These are phyloP conservation scores for Trametes meyenii DNA, from an alignment of 768 basidiomycete genomes.

Conservation along the genomic window DNA sequence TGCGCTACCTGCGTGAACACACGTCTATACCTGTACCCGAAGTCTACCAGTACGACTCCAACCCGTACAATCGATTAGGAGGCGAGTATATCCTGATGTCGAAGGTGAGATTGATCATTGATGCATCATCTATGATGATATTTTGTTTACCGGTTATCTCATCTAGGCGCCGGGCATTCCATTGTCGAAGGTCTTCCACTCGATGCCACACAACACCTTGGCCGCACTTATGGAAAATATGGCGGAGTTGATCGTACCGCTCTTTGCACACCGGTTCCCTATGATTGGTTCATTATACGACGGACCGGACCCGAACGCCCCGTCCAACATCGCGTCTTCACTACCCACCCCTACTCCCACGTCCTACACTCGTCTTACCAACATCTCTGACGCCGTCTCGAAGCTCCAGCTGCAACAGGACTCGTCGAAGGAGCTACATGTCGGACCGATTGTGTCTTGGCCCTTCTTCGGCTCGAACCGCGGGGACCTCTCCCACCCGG, in stretches of 20 bases:
- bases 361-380: slow-evolving; percentile 18
- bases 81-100: slow-evolving; percentile 89
- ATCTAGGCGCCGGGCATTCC: slow-evolving; percentile 73
- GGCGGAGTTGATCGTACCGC: slow-evolving; percentile 65
- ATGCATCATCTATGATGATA: too few relatives aligned
- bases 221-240: slow-evolving; percentile 68
- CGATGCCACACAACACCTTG: slow-evolving; percentile 65
- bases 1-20: slow-evolving; percentile 74
- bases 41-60: slow-evolving; percentile 78
- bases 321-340: slow-evolving; percentile 27
- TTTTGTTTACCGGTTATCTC: slow-evolving; percentile 9
- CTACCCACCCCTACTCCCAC: slow-evolving; percentile 33
- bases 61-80: slow-evolving; percentile 82
- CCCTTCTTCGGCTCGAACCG: slow-evolving; percentile 87
- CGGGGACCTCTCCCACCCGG: slow-evolving; percentile 68
- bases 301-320: slow-evolving; percentile 38
- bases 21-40: slow-evolving; percentile 74
- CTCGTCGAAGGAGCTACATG: slow-evolving; percentile 47
- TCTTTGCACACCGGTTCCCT: slow-evolving; percentile 78
- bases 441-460: slow-evolving; percentile 88
- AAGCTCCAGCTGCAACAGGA: slow-evolving; percentile 8
- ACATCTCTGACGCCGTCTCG: slow-evolving; percentile 19
- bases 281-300: slow-evolving; percentile 76
- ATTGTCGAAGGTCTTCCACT: slow-evolving; percentile 70
- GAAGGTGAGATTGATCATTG: slow-evolving; percentile 55